Conservation (phyloP, 441 rosid genomes). For the Adansonia rubrostipa region DNA sequence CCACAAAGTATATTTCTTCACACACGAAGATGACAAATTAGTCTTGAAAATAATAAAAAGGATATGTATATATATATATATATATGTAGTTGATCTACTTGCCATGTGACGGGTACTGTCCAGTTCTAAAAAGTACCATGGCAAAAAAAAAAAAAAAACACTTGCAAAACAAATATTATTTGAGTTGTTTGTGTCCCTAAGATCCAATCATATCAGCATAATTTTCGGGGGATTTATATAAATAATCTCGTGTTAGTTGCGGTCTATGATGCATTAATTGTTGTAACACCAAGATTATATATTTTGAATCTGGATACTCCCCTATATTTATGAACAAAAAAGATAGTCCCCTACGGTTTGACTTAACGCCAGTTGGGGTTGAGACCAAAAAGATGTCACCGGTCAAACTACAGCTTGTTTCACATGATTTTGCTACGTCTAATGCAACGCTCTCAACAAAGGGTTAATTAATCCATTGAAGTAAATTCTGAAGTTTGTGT, state of each 20-base stretch:
- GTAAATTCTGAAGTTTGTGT: neutral
- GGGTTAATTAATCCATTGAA: neutral
- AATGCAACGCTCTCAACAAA: neutral
- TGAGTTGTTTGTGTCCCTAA: neutral
- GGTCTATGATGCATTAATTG: neutral
- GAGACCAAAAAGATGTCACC: slow-evolving; percentile 1
- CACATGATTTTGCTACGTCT: neutral
- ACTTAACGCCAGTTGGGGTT: slow-evolving; percentile 20
- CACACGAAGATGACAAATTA: neutral
- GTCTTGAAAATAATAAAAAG: neutral
- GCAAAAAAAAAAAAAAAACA: neutral
- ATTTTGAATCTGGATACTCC: neutral
- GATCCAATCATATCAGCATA: slow-evolving; percentile 20
- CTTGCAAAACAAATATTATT: neutral
- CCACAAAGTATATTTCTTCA: neutral
- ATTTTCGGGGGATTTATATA: neutral
- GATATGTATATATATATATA: neutral
- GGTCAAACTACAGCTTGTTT: slow-evolving; percentile 11
- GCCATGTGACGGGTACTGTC: slow-evolving; percentile 36
- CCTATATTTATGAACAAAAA: no score
- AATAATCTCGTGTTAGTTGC: neutral
- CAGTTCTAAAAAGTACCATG: neutral
- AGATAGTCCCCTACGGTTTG: slow-evolving; percentile 8
- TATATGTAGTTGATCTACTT: neutral
- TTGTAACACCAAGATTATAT: neutral